These are phyloP conservation scores for Phytophthora palmivora DNA, from an alignment of 352 stramenopile genomes.

Conservation along the genomic window DNA sequence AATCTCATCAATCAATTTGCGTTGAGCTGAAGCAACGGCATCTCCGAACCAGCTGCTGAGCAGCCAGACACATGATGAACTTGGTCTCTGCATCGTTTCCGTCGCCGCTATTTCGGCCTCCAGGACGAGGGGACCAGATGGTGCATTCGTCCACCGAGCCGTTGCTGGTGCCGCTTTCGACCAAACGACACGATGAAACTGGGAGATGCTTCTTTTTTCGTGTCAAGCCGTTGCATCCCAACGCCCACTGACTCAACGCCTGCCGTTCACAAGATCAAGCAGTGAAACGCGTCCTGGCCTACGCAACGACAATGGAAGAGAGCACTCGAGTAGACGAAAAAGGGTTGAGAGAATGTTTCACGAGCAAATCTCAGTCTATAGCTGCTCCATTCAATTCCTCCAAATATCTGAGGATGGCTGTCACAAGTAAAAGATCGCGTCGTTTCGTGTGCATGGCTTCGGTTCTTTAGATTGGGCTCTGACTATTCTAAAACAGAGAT, in stretches of 20 bases:
- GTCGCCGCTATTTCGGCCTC: constrained; percentile 1
- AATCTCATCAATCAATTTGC: constrained; percentile 30
- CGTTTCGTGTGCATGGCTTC: constrained; percentile 13
- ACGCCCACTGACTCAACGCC: constrained; percentile 16
- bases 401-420: constrained; percentile 13
- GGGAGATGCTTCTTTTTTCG: constrained; percentile 24
- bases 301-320: constrained; percentile 13
- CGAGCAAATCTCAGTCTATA: not conserved
- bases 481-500: no score
- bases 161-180: constrained; percentile 15
- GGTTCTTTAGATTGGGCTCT: constrained; percentile 12
- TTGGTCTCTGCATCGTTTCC: constrained; percentile 6
- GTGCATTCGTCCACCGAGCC: not conserved
- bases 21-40: constrained; percentile 9
- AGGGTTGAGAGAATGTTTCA: constrained; percentile 2
- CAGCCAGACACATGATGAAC: not conserved
- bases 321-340: not conserved
- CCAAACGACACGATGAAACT: constrained; percentile 28
- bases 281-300: constrained; percentile 18
- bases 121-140: constrained; percentile 8
- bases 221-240: not conserved
- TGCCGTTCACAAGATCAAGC: constrained; percentile 29
- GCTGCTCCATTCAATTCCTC: not conserved
- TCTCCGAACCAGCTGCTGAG: constrained; percentile 7
- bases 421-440: constrained; percentile 29